phyloP scores from a whole-genome alignment of 371 early-diverging fungal genomes.

The Zychaea mexicana region DNA sequence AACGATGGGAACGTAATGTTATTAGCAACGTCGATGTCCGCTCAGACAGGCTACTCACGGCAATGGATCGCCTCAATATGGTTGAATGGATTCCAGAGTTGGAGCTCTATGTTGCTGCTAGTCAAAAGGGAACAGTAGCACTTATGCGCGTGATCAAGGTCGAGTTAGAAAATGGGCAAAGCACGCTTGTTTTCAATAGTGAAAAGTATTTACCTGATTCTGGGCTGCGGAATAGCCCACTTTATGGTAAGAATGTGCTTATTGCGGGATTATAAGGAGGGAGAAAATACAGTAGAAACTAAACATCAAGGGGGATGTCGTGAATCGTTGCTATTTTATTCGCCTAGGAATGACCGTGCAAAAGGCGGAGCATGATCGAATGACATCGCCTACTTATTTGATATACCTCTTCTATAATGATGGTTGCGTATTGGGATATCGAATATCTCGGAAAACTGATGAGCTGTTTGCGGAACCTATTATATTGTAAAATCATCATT shows the following conservation, averaged over 20 bases:
- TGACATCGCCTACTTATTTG: constrained; percentile 23
- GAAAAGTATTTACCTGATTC: constrained; percentile 38
- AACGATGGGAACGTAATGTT: constrained; percentile 27
- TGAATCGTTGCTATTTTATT: neutral
- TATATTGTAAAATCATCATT: neutral
- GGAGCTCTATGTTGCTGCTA: constrained; percentile 38
- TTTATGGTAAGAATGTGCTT: constrained; percentile 37
- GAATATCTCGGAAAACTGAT: constrained; percentile 26
- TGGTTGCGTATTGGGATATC: constrained; percentile 35
- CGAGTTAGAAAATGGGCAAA: constrained; percentile 28
- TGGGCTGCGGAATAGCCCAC: constrained; percentile 31
- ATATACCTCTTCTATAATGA: constrained; percentile 42
- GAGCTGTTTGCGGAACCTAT: constrained; percentile 3
- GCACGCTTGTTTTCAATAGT: constrained; percentile 39
- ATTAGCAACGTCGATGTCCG: constrained; percentile 43
- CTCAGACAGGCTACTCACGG: constrained; percentile 25
- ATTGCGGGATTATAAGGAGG: neutral
- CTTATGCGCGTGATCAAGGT: constrained; percentile 39
- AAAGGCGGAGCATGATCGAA: constrained; percentile 22
- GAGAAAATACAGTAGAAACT: too few relatives aligned
- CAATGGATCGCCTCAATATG: constrained; percentile 43
- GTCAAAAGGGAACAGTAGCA: constrained; percentile 51
- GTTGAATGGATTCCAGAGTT: constrained; percentile 50
- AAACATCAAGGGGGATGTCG: neutral
- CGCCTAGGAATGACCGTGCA: constrained; percentile 32